A percentile compares a stretch with the other conserved stretches of the same genome.
phyloP scores from a whole-genome alignment of 1,139 yeast genomes.

The Blastobotrys raffinosifermentans region DNA sequence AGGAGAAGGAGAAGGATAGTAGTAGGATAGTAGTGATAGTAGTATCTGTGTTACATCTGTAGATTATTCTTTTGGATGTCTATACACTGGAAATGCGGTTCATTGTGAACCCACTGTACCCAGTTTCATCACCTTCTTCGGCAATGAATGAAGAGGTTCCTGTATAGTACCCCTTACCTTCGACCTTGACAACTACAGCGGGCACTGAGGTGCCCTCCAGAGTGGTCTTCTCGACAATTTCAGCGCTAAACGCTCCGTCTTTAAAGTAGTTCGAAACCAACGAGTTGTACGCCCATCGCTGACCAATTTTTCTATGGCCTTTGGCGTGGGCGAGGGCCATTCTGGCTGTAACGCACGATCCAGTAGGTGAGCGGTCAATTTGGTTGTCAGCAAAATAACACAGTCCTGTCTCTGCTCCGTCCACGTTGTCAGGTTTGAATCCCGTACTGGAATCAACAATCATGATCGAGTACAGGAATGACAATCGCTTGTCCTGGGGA shows the following conservation, averaged over 20 bases:
- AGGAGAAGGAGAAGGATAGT: too few relatives aligned
- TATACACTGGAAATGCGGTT: conserved; percentile 3
- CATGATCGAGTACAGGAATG: conserved; percentile 4
- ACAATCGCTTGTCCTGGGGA: conserved; percentile 4
- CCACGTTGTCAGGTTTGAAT: background rate
- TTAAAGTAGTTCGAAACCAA: conserved; percentile 3
- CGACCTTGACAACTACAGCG: conserved; percentile 3
- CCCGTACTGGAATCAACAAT: conserved; percentile 1
- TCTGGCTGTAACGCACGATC: conserved; percentile 5
- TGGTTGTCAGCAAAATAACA: conserved; percentile 4
- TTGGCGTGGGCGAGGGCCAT: conserved; percentile 5
- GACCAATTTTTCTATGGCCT: background rate
- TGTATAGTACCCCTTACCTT: conserved; percentile 4
- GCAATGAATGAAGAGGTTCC: conserved; percentile 1
- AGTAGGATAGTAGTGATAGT: too few relatives aligned
- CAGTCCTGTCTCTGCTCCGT: conserved; percentile 4
- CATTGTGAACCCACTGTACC: conserved; percentile 5
- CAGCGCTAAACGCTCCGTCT: conserved; percentile 2
- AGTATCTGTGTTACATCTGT: too few relatives aligned
- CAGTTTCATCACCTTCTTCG: conserved; percentile 4
- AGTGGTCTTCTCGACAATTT: background rate
- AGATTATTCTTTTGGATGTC: too few relatives aligned
- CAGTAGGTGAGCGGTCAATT: conserved; percentile 5
- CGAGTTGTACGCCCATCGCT: conserved; percentile 3
- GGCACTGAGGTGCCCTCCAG: conserved; percentile 1